Conservation (phyloP, 306 rosid species). For the Trifolium subterraneum region DNA sequence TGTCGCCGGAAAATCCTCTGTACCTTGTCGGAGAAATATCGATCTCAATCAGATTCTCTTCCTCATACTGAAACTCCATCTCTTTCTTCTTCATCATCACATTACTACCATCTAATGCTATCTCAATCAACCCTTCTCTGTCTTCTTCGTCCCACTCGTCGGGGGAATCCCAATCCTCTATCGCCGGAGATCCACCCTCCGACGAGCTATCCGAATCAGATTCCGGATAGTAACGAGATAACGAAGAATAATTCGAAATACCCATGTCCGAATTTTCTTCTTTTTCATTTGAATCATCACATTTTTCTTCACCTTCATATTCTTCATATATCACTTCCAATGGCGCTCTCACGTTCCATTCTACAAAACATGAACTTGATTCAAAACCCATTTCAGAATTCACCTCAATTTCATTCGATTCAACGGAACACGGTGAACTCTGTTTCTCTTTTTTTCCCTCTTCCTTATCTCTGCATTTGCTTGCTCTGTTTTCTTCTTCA, state of each 20-base stretch:
- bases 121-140: slow-evolving; percentile 80
- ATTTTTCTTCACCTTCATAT: slow-evolving; percentile 57
- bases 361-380: slow-evolving; percentile 48
- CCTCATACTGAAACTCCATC: slow-evolving; percentile 46
- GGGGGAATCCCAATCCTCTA: slow-evolving; percentile 55
- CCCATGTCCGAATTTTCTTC: slow-evolving; percentile 29
- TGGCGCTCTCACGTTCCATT: slow-evolving; percentile 81
- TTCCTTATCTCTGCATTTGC: slow-evolving; percentile 28
- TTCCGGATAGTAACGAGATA: slow-evolving; percentile 71
- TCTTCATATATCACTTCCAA: slow-evolving; percentile 85
- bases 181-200: slow-evolving; percentile 46
- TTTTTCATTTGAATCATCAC: slow-evolving; percentile 37
- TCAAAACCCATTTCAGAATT: slow-evolving; percentile 38
- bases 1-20: slow-evolving; percentile 46
- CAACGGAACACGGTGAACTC: neutral
- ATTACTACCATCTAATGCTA: slow-evolving; percentile 56
- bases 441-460: slow-evolving; percentile 38
- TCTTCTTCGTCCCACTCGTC: slow-evolving; percentile 70
- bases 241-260: slow-evolving; percentile 49
- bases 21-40: slow-evolving; percentile 56
- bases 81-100: slow-evolving; percentile 41
- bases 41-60: slow-evolving; percentile 62
- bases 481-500: slow-evolving; percentile 42
- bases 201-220: slow-evolving; percentile 78
- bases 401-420: slow-evolving; percentile 30